A percentile compares a stretch with the other conserved stretches of the same genome.
These are phyloP conservation scores for Quercus engelmannii DNA, from an alignment of 306 rosid species.

Conservation along the genomic window DNA sequence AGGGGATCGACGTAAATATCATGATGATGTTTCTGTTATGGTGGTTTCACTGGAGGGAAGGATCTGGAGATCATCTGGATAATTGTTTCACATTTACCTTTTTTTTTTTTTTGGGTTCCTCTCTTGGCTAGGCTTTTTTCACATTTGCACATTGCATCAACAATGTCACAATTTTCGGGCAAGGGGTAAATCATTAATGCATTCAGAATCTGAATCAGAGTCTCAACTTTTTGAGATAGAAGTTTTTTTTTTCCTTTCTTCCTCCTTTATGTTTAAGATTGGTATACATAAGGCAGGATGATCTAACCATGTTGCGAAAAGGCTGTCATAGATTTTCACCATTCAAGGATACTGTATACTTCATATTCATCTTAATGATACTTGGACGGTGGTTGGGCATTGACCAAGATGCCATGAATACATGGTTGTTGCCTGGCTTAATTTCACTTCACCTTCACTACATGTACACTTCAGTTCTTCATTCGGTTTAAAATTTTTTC, in stretches of 20 bases:
- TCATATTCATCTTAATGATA: too few relatives aligned
- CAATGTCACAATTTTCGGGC: conserved; percentile 47
- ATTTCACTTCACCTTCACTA: too few relatives aligned
- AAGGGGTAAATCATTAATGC: conserved; percentile 25
- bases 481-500: too few relatives aligned
- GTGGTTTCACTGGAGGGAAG: conserved; percentile 65
- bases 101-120: neutral
- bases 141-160: conserved; percentile 37
- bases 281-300: neutral
- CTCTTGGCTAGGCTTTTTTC: conserved; percentile 27
- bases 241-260: neutral
- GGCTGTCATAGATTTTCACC: neutral
- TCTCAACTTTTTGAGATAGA: conserved; percentile 16
- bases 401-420: too few relatives aligned
- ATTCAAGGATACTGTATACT: neutral
- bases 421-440: too few relatives aligned
- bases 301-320: neutral
- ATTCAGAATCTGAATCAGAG: conserved; percentile 24
- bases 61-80: conserved; percentile 67
- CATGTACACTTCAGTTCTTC: too few relatives aligned
- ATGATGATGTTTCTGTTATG: conserved; percentile 65
- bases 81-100: conserved; percentile 10
- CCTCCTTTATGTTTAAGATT: neutral
- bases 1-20: conserved; percentile 64
- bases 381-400: too few relatives aligned